Conservation (phyloP, 2,329 filamentous ascomycete species). For the Epichloe aotearoae region DNA sequence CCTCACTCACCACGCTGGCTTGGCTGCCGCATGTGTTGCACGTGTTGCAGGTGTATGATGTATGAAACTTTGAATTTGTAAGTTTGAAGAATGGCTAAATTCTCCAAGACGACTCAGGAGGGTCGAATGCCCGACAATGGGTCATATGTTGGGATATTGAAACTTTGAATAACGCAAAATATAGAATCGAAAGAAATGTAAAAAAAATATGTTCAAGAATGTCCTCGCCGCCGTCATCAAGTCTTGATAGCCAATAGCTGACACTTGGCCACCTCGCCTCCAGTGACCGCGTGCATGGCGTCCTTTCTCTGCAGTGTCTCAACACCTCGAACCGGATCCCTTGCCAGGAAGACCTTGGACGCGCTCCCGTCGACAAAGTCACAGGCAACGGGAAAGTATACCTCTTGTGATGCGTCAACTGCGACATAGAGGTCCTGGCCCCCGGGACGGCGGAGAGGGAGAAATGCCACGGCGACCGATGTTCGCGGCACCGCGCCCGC, state of each 20-base stretch:
- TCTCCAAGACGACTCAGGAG: too few species aligned
- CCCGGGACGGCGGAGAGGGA: constrained; percentile 7
- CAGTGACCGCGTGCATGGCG: constrained; percentile 14
- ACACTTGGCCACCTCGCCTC: constrained; percentile 12
- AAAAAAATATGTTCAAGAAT: neutral
- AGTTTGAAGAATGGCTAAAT: too few species aligned
- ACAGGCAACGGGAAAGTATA: constrained; percentile 18
- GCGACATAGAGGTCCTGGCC: constrained; percentile 10
- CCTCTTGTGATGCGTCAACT: constrained; percentile 9
- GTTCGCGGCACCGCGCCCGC: constrained; percentile 7
- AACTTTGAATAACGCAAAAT: too few species aligned
- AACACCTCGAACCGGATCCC: constrained; percentile 12
- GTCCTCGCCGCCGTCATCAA: neutral
- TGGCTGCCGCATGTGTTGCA: too few species aligned
- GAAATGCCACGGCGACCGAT: constrained; percentile 10
- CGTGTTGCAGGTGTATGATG: too few species aligned
- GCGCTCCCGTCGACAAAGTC: constrained; percentile 11
- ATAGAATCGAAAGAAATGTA: neutral
- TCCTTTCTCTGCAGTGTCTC: constrained; percentile 12
- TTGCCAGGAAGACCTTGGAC: constrained; percentile 16
- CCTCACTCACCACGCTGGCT: too few species aligned
- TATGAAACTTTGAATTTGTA: too few species aligned
- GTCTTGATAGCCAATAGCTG: constrained; percentile 2
- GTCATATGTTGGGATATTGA: too few species aligned
- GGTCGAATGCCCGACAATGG: too few species aligned